Evolutionary conservation across 768 basidiomycete species (phyloP).

Genomic region (Termitomyces sp.): DNA sequence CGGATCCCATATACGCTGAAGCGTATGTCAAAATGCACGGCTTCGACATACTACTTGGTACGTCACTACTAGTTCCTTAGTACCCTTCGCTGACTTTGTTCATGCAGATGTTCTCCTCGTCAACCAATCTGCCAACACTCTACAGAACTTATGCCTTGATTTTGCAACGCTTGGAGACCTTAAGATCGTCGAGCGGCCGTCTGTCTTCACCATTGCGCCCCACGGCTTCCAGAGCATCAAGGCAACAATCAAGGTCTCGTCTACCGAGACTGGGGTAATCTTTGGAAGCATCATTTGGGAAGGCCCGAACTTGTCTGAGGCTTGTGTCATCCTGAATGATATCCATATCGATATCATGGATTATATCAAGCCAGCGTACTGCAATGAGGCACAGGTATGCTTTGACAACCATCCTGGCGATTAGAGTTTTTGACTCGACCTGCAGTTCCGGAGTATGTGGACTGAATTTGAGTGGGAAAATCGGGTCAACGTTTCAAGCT

Average conservation of each 20-base stretch:
- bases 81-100: not conserved
- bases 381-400: slow-evolving; percentile 85
- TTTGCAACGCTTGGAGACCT: slow-evolving; percentile 97
- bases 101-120: slow-evolving; percentile 85
- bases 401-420: not conserved
- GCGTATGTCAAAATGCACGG: slow-evolving; percentile 97
- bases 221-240: slow-evolving; percentile 99
- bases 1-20: slow-evolving; percentile 97
- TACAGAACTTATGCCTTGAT: slow-evolving; percentile 95
- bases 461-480: slow-evolving; percentile 99
- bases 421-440: not conserved
- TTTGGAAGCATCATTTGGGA: slow-evolving; percentile 99
- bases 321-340: slow-evolving; percentile 92
- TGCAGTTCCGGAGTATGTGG: slow-evolving; percentile 95
- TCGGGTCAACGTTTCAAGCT: slow-evolving; percentile 87
- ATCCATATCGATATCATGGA: slow-evolving; percentile 99
- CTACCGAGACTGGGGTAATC: slow-evolving; percentile 97
- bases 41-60: slow-evolving; percentile 92
- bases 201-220: slow-evolving; percentile 89
- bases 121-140: slow-evolving; percentile 90
- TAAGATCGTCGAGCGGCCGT: slow-evolving; percentile 94
- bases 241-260: slow-evolving; percentile 97
- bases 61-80: slow-evolving; percentile 10
- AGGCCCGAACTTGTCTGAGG: slow-evolving; percentile 79
- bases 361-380: slow-evolving; percentile 94